These are phyloP conservation scores for Tephrocybe sp. DNA, from an alignment of 768 basidiomycete genomes.

Conservation along the genomic window DNA sequence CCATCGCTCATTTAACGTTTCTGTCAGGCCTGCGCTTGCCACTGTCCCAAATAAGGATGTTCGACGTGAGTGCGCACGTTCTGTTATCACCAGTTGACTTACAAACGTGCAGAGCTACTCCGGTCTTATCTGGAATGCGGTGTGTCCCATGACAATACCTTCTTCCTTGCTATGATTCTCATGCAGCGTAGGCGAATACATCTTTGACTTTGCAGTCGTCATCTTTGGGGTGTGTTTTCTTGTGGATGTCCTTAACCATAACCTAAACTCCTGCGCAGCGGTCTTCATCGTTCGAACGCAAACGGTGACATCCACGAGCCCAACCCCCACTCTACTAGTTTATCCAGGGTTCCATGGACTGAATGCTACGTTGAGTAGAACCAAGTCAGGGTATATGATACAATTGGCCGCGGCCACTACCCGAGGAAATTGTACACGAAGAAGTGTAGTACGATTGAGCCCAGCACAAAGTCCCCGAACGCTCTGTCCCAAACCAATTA, in stretches of 20 bases:
- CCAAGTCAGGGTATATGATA: constrained; percentile 16
- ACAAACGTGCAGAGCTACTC: constrained; percentile 53
- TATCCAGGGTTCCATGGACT: background rate
- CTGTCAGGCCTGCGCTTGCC: constrained; percentile 65
- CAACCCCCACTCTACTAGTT: background rate
- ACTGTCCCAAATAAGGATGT: constrained; percentile 88
- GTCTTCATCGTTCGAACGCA: constrained; percentile 73
- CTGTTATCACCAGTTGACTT: background rate
- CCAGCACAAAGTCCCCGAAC: constrained; percentile 94
- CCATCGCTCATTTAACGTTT: background rate
- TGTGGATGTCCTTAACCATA: background rate
- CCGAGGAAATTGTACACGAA: constrained; percentile 99
- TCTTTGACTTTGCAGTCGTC: constrained; percentile 85
- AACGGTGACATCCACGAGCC: constrained; percentile 24
- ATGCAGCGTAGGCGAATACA: constrained; percentile 68
- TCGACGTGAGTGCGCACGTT: constrained; percentile 58
- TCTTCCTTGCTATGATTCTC: background rate
- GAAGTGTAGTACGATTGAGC: constrained; percentile 96
- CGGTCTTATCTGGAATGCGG: constrained; percentile 80
- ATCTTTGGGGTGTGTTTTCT: constrained; percentile 68
- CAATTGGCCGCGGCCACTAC: constrained; percentile 32
- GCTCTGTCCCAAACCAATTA: constrained; percentile 56
- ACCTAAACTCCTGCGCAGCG: constrained; percentile 41
- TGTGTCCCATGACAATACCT: constrained; percentile 29
- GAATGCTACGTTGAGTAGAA: background rate